Conservation (phyloP, 768 basidiomycete species). For the Glaciozyma antarctica region DNA sequence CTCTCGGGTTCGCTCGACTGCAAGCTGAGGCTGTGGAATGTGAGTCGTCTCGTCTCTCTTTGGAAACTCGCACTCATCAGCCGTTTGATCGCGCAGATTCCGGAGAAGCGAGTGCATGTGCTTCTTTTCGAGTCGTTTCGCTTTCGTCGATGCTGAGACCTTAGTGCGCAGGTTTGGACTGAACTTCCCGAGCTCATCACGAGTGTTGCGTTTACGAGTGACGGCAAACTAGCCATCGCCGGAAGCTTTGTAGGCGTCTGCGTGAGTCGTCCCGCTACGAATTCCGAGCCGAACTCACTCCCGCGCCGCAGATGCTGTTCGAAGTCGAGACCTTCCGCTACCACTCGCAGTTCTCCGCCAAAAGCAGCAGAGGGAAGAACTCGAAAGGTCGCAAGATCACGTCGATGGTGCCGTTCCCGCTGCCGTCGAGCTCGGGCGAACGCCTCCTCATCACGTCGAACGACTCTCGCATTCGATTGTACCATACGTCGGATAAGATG, state of each 20-base stretch:
- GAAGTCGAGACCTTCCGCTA: constrained; percentile 27
- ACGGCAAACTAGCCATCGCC: constrained; percentile 33
- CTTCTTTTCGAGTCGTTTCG: not conserved
- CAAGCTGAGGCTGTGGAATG: constrained; percentile 35
- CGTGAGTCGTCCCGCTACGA: constrained; percentile 20
- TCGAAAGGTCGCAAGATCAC: constrained; percentile 37
- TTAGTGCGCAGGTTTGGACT: constrained; percentile 26
- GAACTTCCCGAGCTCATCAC: constrained; percentile 36
- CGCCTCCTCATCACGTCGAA: constrained; percentile 35
- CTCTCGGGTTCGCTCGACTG: constrained; percentile 34
- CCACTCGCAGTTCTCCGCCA: constrained; percentile 23
- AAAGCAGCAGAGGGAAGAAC: constrained; percentile 33
- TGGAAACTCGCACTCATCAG: not conserved
- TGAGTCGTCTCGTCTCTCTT: not conserved
- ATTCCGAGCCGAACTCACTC: no score
- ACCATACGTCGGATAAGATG: constrained; percentile 24
- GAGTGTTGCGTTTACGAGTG: constrained; percentile 33
- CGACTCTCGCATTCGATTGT: constrained; percentile 35
- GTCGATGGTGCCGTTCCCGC: constrained; percentile 22
- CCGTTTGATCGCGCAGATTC: constrained; percentile 5
- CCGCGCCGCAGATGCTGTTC: constrained; percentile 28
- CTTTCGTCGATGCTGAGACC: not conserved
- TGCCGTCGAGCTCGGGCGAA: constrained; percentile 19
- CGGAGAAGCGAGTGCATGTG: constrained; percentile 31
- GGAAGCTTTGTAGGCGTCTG: constrained; percentile 32